phyloP scores from a whole-genome alignment of 2,329 filamentous ascomycete genomes.

The Exophiala aquamarina region DNA sequence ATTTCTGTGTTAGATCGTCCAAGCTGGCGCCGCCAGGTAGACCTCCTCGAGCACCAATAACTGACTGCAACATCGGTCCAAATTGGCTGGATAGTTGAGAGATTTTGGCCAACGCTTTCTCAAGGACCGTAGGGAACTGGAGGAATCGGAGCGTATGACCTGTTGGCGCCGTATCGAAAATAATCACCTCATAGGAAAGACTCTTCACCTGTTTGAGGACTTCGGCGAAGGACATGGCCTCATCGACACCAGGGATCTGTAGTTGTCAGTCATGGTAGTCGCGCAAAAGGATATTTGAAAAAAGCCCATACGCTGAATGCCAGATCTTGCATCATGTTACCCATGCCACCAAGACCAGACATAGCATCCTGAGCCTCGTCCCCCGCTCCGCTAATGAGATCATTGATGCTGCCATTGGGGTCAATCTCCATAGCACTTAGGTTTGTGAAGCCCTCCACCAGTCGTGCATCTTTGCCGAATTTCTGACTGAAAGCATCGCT shows the following conservation, averaged over 20 bases:
- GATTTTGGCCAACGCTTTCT: conserved; percentile 97
- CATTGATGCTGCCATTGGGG: conserved; percentile 95
- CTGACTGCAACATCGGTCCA: conserved; percentile 89
- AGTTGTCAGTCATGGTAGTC: not conserved
- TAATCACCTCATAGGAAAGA: conserved; percentile 96
- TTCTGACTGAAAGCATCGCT: conserved; percentile 98
- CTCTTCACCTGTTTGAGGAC: conserved; percentile 99
- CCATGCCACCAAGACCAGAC: conserved; percentile 68
- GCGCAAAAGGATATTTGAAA: not conserved
- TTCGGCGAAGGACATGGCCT: conserved; percentile 99
- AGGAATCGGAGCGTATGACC: conserved; percentile 98
- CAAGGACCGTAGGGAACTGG: conserved; percentile 95
- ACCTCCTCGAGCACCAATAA: conserved; percentile 74
- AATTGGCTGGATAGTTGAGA: conserved; percentile 93
- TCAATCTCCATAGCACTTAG: conserved; percentile 99
- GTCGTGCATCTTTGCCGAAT: conserved; percentile 95
- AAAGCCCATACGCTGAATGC: conserved; percentile 78
- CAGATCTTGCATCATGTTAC: conserved; percentile 97
- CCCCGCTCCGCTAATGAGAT: conserved; percentile 78
- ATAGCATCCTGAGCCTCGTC: conserved; percentile 70
- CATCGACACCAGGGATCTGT: conserved; percentile 97
- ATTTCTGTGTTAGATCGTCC: conserved; percentile 88
- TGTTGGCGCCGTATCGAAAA: conserved; percentile 97
- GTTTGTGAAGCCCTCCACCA: conserved; percentile 89
- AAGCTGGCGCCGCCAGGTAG: conserved; percentile 92